phyloP scores from a whole-genome alignment of 2,329 filamentous ascomycete genomes.

The Fusarium miscanthi region DNA sequence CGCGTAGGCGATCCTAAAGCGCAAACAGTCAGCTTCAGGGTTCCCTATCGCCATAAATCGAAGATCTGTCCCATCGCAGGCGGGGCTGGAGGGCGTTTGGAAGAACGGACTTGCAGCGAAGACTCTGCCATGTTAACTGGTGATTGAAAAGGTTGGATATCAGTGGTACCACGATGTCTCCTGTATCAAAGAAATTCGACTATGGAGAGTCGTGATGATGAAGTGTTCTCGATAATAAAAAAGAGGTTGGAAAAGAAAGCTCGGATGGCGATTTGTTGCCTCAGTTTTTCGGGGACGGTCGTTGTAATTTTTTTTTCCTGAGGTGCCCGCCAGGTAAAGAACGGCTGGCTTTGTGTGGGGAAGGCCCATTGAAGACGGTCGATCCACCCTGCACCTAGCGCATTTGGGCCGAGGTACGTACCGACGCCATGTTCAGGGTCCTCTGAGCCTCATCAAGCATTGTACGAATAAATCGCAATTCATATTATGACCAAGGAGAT shows the following conservation, averaged over 20 bases:
- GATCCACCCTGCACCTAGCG: slow-evolving; percentile 35
- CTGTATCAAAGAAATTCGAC: neutral
- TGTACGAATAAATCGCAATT: neutral
- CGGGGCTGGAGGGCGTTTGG: slow-evolving; percentile 43
- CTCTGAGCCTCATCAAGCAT: slow-evolving; percentile 8
- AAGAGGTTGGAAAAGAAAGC: slow-evolving; percentile 38
- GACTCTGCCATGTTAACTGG: slow-evolving; percentile 55
- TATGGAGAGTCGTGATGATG: slow-evolving; percentile 1
- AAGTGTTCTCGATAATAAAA: slow-evolving; percentile 9
- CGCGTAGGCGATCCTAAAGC: slow-evolving; percentile 65
- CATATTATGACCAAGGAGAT: too few relatives aligned
- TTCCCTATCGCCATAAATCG: slow-evolving; percentile 21
- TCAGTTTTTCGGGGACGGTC: slow-evolving; percentile 32
- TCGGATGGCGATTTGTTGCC: slow-evolving; percentile 38
- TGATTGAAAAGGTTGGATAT: neutral
- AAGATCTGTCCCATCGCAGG: slow-evolving; percentile 29
- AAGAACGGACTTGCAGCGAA: slow-evolving; percentile 59
- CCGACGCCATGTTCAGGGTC: slow-evolving; percentile 19
- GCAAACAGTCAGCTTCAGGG: slow-evolving; percentile 36
- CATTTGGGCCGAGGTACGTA: slow-evolving; percentile 9
- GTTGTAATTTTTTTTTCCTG: slow-evolving; percentile 38
- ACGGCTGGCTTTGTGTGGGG: slow-evolving; percentile 30
- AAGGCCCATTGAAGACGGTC: slow-evolving; percentile 15
- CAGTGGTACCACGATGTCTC: neutral
- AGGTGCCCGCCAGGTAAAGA: slow-evolving; percentile 3